phyloP scores from a whole-genome alignment of 257 asterid species.

The Penstemon davidsonii region DNA sequence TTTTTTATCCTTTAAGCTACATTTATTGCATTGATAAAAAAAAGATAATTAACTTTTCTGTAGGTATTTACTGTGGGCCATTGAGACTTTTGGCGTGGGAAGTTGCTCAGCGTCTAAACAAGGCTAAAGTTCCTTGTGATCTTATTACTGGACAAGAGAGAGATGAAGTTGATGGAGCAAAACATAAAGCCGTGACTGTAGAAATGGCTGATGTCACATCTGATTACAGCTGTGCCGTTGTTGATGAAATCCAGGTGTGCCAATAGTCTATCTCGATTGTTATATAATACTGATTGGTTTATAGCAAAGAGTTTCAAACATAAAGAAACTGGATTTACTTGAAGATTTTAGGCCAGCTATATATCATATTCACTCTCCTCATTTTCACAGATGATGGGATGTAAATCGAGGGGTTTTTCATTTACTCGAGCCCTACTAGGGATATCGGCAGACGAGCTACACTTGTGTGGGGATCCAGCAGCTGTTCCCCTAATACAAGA shows the following conservation, averaged over 20 bases:
- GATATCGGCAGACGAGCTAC: slow-evolving; percentile 85
- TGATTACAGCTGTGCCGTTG: slow-evolving; percentile 77
- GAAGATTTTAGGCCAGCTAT: not conserved
- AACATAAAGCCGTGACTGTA: slow-evolving; percentile 84
- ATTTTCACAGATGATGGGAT: slow-evolving; percentile 73
- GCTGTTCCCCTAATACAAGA: slow-evolving; percentile 85
- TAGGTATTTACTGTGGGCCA: slow-evolving; percentile 96
- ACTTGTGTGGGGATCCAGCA: slow-evolving; percentile 95
- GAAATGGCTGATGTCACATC: slow-evolving; percentile 87
- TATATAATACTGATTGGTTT: not conserved
- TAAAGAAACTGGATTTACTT: slow-evolving; percentile 22
- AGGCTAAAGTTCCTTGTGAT: slow-evolving; percentile 88
- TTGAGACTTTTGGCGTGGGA: slow-evolving; percentile 98
- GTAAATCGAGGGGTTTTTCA: slow-evolving; percentile 81
- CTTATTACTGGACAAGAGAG: slow-evolving; percentile 96
- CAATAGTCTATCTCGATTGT: slow-evolving; percentile 18
- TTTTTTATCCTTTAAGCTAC: slow-evolving; percentile 11
- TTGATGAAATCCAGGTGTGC: slow-evolving; percentile 94
- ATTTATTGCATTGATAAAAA: slow-evolving; percentile 17
- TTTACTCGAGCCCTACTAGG: slow-evolving; percentile 97
- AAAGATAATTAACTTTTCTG: slow-evolving; percentile 15
- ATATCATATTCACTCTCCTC: slow-evolving; percentile 16
- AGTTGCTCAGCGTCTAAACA: slow-evolving; percentile 83
- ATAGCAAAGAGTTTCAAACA: slow-evolving; percentile 1
- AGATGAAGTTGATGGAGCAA: slow-evolving; percentile 85